Evolutionary conservation across 2,329 filamentous ascomycete species (phyloP), one percentile per base, ranked within the genome.

Genomic region (Seiridium cupressi): DNA sequence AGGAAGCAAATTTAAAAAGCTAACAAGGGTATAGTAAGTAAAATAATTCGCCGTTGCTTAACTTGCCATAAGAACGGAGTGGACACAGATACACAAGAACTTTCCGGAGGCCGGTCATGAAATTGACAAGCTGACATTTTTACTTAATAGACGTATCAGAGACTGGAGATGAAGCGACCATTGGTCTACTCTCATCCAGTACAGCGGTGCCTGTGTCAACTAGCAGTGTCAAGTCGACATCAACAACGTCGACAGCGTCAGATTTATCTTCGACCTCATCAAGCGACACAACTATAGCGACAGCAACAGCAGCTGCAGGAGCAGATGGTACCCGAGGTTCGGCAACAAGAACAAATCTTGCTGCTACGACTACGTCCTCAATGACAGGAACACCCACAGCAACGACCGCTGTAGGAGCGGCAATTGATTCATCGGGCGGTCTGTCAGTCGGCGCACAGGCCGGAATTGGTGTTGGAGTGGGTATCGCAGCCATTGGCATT

Each of bases 401-500:
- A 18, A 9, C 57, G 26, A 26, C 46, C 51, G 18, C n/a, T 44
- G 13, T 26, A 6, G 32, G 55, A 11, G 8, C 32, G 11, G 18
- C 18, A 26, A 48, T 2, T 35, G 42, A 35, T 31, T 40, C 34
- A 26, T 13, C 34, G 18, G 46, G 35, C 34, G 35, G 54, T 4
- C 34, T 63, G 5, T 47, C 60, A 13, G 47, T 35, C 2, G 60
- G 59, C 18, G 60, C 55, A 11, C 55, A 60, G 31, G 60, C 59
- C 44, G 61, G 63, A 11, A 60, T 65, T 35, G 61, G 55, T 3
- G 51, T 65, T 5, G 58, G 57, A n/a, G 60, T 46, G 4, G 57
- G 44, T 4, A 42, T 61, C 10, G 57, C 42, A 36, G 59, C 55
- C 35, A 51, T 66, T n/a, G 56, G 44, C 9, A 40, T 58, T 8